phyloP scores from a whole-genome alignment of 305 asterid genomes.

The Nicotiana rustica region DNA sequence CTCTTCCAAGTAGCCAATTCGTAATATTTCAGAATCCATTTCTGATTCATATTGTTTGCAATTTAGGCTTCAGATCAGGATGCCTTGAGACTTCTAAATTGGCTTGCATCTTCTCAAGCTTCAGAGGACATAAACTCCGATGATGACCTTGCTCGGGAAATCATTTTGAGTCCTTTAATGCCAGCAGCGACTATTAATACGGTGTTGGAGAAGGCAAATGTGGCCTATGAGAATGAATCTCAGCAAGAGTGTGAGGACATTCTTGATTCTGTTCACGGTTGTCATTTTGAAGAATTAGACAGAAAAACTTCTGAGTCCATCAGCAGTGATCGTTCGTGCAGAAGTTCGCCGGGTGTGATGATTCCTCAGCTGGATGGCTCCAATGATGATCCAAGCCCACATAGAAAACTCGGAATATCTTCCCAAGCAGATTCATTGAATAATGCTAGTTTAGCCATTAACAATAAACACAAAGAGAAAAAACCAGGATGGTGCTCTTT shows the following conservation, averaged over 20 bases:
- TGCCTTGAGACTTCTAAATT: constrained; percentile 84
- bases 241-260: constrained; percentile 99
- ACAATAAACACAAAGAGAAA: constrained; percentile 55
- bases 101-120: constrained; percentile 99
- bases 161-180: constrained; percentile 81
- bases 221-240: constrained; percentile 84
- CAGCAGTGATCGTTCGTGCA: constrained; percentile 43
- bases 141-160: constrained; percentile 87
- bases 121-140: constrained; percentile 96
- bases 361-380: constrained; percentile 93
- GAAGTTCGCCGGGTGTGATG: constrained; percentile 48
- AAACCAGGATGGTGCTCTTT: constrained; percentile 78
- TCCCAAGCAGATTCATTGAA: constrained; percentile 42
- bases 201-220: constrained; percentile 85
- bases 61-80: constrained; percentile 77
- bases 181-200: constrained; percentile 70
- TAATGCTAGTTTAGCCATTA: constrained; percentile 49
- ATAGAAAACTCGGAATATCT: constrained; percentile 48
- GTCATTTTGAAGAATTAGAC: constrained; percentile 54
- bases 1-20: constrained; percentile 2
- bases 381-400: constrained; percentile 60
- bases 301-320: constrained; percentile 46
- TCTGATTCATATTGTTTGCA: constrained; percentile 24
- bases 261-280: constrained; percentile 81
- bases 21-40: constrained; percentile 22